phyloP scores from a whole-genome alignment of 2,329 filamentous ascomycete species.

The Purpureocillium takamizusanense region DNA sequence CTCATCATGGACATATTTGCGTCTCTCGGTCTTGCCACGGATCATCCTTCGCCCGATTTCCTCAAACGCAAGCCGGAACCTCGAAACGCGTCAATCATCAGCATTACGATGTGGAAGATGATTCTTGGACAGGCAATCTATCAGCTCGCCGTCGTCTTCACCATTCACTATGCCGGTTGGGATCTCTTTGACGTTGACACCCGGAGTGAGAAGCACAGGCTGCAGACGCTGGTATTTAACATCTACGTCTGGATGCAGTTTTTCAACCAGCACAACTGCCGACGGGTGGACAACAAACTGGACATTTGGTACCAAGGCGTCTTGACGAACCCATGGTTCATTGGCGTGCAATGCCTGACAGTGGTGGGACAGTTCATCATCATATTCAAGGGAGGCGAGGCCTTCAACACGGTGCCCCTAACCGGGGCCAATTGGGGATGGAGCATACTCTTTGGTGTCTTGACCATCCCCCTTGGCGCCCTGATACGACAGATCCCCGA shows the following conservation, averaged over 20 bases:
- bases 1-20: constrained; percentile 63
- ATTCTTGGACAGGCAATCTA: constrained; percentile 74
- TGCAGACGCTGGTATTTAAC: constrained; percentile 69
- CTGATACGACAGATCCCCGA: constrained; percentile 32
- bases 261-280: constrained; percentile 75
- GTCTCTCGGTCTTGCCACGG: constrained; percentile 54
- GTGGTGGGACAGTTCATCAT: constrained; percentile 64
- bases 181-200: constrained; percentile 45
- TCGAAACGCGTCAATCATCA: constrained; percentile 66
- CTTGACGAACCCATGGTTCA: constrained; percentile 67
- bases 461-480: constrained; percentile 55
- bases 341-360: constrained; percentile 57
- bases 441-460: constrained; percentile 56
- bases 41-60: constrained; percentile 46
- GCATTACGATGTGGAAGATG: constrained; percentile 80
- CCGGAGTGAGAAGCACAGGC: constrained; percentile 20
- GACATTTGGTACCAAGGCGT: constrained; percentile 73
- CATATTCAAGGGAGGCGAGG: constrained; percentile 58
- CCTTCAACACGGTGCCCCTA: constrained; percentile 54
- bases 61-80: constrained; percentile 60
- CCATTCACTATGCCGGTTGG: constrained; percentile 52
- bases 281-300: constrained; percentile 72
- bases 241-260: constrained; percentile 87
- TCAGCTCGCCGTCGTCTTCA: constrained; percentile 54
- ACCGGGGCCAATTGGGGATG: constrained; percentile 61